Percentiles rank a stretch among this genome's conserved stretches.
Conservation (phyloP, 192 early-diverging fungal species). For the Coemansia sp. region DNA sequence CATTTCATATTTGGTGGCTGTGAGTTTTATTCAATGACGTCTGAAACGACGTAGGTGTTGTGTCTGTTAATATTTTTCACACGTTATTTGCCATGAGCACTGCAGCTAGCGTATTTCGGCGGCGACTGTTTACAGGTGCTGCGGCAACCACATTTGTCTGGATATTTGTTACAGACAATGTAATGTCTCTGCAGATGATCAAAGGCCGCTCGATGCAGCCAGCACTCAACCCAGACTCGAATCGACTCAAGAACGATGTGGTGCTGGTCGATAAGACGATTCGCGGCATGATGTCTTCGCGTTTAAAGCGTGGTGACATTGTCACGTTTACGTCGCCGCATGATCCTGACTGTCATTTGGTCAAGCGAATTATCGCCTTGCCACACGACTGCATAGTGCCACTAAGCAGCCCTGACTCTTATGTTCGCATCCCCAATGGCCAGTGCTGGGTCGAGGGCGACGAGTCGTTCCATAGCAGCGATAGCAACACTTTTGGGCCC, state of each 20-base stretch:
- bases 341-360: conserved; percentile 65
- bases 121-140: conserved; percentile 11
- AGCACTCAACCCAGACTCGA: conserved; percentile 73
- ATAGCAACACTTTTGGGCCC: conserved; percentile 78
- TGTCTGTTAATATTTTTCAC: background rate
- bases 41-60: background rate
- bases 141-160: conserved; percentile 20
- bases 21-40: background rate
- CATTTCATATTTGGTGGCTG: background rate
- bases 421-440: conserved; percentile 66
- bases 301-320: conserved; percentile 62
- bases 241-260: conserved; percentile 60
- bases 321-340: conserved; percentile 65
- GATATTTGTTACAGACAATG: conserved; percentile 36
- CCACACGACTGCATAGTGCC: conserved; percentile 67
- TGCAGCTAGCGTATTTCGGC: conserved; percentile 8
- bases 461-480: conserved; percentile 76
- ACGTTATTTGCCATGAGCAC: conserved; percentile 14
- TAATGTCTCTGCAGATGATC: conserved; percentile 48
- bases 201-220: conserved; percentile 62
- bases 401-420: conserved; percentile 22
- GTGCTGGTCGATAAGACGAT: conserved; percentile 64
- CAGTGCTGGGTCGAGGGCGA: conserved; percentile 88
- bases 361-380: conserved; percentile 83
- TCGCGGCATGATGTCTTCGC: conserved; percentile 34